These are phyloP conservation scores for Fraxinus angustifolia DNA, from an alignment of 305 asterid species.

Conservation along the genomic window DNA sequence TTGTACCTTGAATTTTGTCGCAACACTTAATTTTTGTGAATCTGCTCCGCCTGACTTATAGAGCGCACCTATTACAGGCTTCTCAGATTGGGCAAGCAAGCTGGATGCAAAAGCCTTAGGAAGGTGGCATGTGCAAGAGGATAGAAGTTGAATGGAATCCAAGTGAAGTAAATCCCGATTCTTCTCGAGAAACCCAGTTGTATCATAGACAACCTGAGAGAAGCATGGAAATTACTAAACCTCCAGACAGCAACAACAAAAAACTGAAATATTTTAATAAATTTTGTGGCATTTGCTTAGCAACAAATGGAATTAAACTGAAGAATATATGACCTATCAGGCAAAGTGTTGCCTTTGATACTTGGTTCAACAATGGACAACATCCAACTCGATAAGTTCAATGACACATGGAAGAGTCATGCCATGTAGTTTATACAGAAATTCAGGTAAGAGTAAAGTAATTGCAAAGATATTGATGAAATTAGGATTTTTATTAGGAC, in stretches of 20 bases:
- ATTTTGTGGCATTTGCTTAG: neutral
- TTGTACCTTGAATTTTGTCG: slow-evolving; percentile 85
- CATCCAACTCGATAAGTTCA: neutral
- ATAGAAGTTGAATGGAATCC: slow-evolving; percentile 89
- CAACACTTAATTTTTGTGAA: slow-evolving; percentile 92
- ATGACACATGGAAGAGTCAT: neutral
- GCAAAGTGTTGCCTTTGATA: neutral
- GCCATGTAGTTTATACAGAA: neutral
- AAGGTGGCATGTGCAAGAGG: slow-evolving; percentile 86
- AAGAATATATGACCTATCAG: slow-evolving; percentile 5
- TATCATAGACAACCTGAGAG: slow-evolving; percentile 83
- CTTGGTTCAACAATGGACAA: neutral
- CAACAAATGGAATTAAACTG: neutral
- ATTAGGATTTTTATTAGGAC: neutral
- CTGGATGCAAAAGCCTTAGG: slow-evolving; percentile 89
- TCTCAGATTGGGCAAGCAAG: slow-evolving; percentile 82
- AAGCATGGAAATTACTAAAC: slow-evolving; percentile 7
- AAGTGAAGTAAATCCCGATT: slow-evolving; percentile 91
- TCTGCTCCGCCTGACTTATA: slow-evolving; percentile 98
- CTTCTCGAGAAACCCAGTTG: slow-evolving; percentile 94
- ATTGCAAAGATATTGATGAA: neutral
- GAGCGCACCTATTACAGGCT: slow-evolving; percentile 81
- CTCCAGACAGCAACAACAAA: slow-evolving; percentile 8
- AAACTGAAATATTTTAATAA: neutral
- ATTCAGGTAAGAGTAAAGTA: neutral